Evolutionary conservation across 495 filamentous ascomycete genomes (phyloP).

Genomic region (Cryomyces minteri): DNA sequence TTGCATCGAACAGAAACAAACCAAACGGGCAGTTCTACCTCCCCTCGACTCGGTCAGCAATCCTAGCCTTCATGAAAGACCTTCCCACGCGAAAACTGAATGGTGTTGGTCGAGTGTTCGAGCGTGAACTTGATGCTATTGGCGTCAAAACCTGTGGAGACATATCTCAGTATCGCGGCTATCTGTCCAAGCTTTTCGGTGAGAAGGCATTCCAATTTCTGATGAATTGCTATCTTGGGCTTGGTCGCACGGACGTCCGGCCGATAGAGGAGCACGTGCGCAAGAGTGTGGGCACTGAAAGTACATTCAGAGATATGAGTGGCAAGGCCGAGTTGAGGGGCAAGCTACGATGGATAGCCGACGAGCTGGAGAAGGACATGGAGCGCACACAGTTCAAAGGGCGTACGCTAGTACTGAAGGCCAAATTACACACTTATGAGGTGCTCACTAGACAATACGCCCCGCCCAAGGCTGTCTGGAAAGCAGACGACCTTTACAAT

Average conservation of each 20-base stretch:
- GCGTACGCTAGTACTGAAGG: conserved; percentile 73
- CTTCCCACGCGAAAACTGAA: conserved; percentile 83
- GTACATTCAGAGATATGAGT: conserved; percentile 70
- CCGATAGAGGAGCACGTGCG: conserved; percentile 81
- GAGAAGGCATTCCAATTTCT: conserved; percentile 84
- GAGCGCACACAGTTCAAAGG: conserved; percentile 67
- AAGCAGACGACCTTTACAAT: conserved; percentile 68
- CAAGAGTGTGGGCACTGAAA: conserved; percentile 88
- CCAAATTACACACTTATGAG: conserved; percentile 89
- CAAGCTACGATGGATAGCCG: conserved; percentile 61
- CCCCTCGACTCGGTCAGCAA: conserved; percentile 44
- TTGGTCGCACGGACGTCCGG: conserved; percentile 74
- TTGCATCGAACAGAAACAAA: conserved; percentile 86
- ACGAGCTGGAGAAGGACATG: conserved; percentile 81
- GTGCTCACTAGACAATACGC: conserved; percentile 69
- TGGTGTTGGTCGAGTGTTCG: conserved; percentile 82
- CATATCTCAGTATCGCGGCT: conserved; percentile 56
- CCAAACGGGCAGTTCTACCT: conserved; percentile 84
- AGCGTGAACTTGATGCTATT: conserved; percentile 76
- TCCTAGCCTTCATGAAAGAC: conserved; percentile 71
- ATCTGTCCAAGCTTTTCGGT: conserved; percentile 62
- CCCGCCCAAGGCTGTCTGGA: conserved; percentile 48
- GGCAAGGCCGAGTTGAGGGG: conserved; percentile 47
- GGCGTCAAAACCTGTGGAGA: conserved; percentile 83
- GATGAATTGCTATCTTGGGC: conserved; percentile 63